Evolutionary conservation across 306 rosid species (phyloP), one percentile per base, ranked within the genome.

Genomic region (Cicer judaicum): DNA sequence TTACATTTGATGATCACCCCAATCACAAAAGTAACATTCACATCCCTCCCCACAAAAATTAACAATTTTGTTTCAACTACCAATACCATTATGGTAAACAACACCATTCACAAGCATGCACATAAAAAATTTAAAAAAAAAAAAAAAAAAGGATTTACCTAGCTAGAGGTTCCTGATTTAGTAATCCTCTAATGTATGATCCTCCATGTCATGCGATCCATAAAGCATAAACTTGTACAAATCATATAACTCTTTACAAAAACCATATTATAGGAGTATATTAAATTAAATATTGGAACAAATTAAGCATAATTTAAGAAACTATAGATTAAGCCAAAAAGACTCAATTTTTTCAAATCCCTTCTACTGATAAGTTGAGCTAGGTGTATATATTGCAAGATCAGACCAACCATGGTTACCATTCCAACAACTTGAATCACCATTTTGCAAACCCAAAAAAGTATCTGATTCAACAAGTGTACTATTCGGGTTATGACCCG

Each of bases 341-440:
- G 68, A 81, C 76, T 80, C 42, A 61, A 50, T 48, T 56, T 75
- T 64, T 60, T 60, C 43, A 60, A 60, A 34, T 60, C 43, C 0
- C 73, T 70, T 79, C 89, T 91, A 91, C 86, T 81, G 91, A 81
- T 75, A 91, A 76, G 56, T 89, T 15, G 98, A 84, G 74, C 93
- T 87, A 69, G 96, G 97, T 12, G 98, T 88, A 79, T 88, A 93
- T 73, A 93, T 93, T 29, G 98, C 92, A 72, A 91, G 98, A 79
- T 91, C 96, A 70, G 97, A 90, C 98, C 98, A 91, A 11, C 89
- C 96, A 84, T 76, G 82, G 47, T 82, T 74, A 53, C 85, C 86
- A 69, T 66, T 81, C 97, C 98, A 93, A 78, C 82, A 87, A 81
- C 83, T 85, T 56, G 93, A 83, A 75, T 85, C 96, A 40, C 90